Base-by-base conservation (phyloP, 257 asterid species). In the Paulownia fortunei region DNA sequence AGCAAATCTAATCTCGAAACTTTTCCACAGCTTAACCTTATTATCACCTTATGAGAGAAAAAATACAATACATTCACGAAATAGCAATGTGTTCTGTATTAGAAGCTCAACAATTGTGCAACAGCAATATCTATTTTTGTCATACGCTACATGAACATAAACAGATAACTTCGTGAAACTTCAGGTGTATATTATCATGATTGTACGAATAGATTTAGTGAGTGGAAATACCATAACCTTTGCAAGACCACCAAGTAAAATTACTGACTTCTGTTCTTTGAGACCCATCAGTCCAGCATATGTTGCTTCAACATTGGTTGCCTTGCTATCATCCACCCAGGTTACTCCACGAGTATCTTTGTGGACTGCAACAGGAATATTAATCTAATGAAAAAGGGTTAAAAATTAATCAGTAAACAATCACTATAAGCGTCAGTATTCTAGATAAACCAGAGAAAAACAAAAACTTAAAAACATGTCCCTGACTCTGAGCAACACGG, bases 261-360 rank as follows among this genome's bases (percentile, higher is more conserved):
- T 32, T 36, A 84, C 72, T 0, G 85, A 74, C 52, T 78, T 84
- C 8, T 63, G 77, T 39, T 74, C 80, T 80, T 64, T 39, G 42
- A 84, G 59, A 39, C 88, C 88, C 74, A 37, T 63, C 52, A 84
- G 59, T 52, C 88, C 88, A 37, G 83, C 62, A 42, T 64, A 84
- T 11, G 85, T 74, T 52, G 88, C 83, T 70, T 84, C 88, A 3
- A 84, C 85, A 56, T 84, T 84, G 27, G 88, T 84, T 46, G 88
- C 85, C 79, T 84, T 84, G 80, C 88, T 84, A 68, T 81, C 85
- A 15, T 84, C 83, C 76, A 81, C 85, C 78, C 80, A 84, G 26
- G 63, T 72, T 73, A 81, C 23, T 69, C 76, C 84, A 74, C 49
- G 61, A 49, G 18, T 30, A 55, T 81, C 88, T 62, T 44, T 60